A percentile compares a stretch with the other conserved stretches of the same genome.
These are phyloP conservation scores for Sporothrix mexicana DNA, from an alignment of 2,329 filamentous ascomycete species.

Conservation along the genomic window DNA sequence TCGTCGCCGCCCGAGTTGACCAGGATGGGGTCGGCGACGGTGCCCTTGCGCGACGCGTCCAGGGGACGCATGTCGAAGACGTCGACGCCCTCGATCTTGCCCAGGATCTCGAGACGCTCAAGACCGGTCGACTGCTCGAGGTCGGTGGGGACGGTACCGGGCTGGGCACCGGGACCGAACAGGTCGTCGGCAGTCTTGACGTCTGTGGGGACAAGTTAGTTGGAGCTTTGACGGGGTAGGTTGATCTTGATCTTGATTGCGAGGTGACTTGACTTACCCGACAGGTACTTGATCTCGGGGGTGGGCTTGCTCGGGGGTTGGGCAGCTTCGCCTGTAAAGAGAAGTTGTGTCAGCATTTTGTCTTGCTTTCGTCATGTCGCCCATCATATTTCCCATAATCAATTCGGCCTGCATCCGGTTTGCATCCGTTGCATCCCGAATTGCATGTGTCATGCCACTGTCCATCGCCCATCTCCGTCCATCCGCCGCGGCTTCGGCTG, in stretches of 20 bases:
- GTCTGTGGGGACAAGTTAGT: conserved; percentile 60
- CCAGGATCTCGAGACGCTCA: conserved; percentile 97
- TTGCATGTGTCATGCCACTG: background rate
- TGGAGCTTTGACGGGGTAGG: too few relatives aligned
- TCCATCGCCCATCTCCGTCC: background rate
- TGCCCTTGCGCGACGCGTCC: conserved; percentile 87
- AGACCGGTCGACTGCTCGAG: conserved; percentile 95
- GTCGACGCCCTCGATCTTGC: conserved; percentile 98
- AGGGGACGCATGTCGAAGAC: conserved; percentile 98
- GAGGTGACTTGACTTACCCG: conserved; percentile 49
- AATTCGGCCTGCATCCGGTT: background rate
- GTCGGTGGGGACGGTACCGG: conserved; percentile 89
- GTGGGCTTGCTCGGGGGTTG: conserved; percentile 33
- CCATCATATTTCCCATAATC: background rate
- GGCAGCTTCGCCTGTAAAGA: conserved; percentile 45
- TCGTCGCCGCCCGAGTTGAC: conserved; percentile 93
- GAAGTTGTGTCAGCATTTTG: conserved; percentile 34
- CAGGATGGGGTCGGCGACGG: conserved; percentile 84
- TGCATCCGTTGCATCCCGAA: too few relatives aligned
- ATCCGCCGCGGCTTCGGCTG: background rate
- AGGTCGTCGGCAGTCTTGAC: conserved; percentile 84
- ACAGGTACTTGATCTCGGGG: conserved; percentile 50
- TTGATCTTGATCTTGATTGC: too few relatives aligned
- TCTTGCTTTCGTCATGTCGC: background rate
- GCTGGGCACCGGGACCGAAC: conserved; percentile 76